Evolutionary conservation across 2,329 filamentous ascomycete species (phyloP), one percentile per base, ranked within the genome.

Genomic region (Ophiostoma sp.): DNA sequence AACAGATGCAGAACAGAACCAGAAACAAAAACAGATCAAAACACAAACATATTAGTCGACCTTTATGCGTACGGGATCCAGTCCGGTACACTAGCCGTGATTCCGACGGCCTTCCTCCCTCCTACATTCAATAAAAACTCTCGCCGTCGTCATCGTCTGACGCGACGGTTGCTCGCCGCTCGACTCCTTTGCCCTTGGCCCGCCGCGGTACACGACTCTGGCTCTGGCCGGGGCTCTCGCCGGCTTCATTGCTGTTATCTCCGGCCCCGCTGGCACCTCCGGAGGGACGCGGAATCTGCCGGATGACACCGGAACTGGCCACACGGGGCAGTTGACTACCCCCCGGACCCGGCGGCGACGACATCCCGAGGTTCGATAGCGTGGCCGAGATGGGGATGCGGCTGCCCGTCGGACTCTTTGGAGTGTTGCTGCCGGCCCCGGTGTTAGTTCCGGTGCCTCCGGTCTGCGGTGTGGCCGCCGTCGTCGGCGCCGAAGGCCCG

Each of bases 131-230:
- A 11, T 50, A 42, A 11, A 61, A 33, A 11, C 64, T 74, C 55
- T 79, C 79, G 39, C 74, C 80, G 52, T 82, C 68, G 39, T 82
- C 74, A 9, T 72, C 69, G 52, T 77, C 76, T 3, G 61, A 75
- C 66, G 42, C 72, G 3, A 73, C 75, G 12, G 61, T 25, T 0
- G 76, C 72, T 52, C 81, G 81, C 42, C 80, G 81, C 12, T 79
- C 80, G 12, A 84, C 78, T 70, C 83, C 83, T 77, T 87, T 88
- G 1, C 84, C 86, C 77, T 88, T 88, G 22, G 57, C 61, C 7
- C 63, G 63, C 4, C 74, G 70, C 8, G 45, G 45, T 33, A 64
- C 74, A 64, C 70, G 74, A 71, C 22, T 75, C 63, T 66, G 78
- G 77, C 17, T 79, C 75, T 25, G 48, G 3, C 52, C 28, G 8